Evolutionary conservation across 208 protist genomes (phyloP), one percentile per base, ranked within the genome.

Genomic region (Acanthamoeba quina): DNA sequence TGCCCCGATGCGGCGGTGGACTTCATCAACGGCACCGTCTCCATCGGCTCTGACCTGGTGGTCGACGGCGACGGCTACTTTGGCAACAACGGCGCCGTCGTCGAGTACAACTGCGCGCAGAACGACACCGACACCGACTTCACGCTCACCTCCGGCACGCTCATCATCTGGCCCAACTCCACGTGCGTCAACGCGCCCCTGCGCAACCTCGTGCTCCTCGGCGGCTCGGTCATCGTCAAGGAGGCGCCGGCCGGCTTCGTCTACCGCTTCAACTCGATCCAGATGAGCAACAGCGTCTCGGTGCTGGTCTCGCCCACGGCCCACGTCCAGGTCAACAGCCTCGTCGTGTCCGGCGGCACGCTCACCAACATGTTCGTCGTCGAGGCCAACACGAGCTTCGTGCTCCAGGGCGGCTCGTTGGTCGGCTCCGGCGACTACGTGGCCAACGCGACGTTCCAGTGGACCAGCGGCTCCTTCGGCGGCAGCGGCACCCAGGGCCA

Each of bases 181-280:
- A 78, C 86, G 31, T 92, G 86, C 62, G 31, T 52, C n/a, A 41
- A 92, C 26, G 64, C 34, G 15, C 56, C 86, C 6, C 52, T 92
- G 34, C 86, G 86, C 86, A 76, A 92, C 52, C 49, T 92, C 17
- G 44, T 76, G 47, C 56, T 92, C 15, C 86, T 92, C 29, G 86
- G 86, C 62, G 86, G 86, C 64, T 41, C 41, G 34, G 52, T 58
- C 86, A 92, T 78, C 68, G 34, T 92, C 26, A 72, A 60, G 86
- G 44, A 52, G 24, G 86, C 86, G 9, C 62, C 86, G 47, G 44
- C 86, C 26, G 34, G 76, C 86, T 92, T 92, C n/a, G 64, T 70
- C 86, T 92, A 92, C 86, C 86, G 68, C 29, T 92, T 92, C 86
- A 92, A 76, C 86, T 78, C 64, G 37, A 56, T 92, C 24, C 60